phyloP scores from a whole-genome alignment of 371 early-diverging fungal genomes.

The Dinochytrium kinnereticum region DNA sequence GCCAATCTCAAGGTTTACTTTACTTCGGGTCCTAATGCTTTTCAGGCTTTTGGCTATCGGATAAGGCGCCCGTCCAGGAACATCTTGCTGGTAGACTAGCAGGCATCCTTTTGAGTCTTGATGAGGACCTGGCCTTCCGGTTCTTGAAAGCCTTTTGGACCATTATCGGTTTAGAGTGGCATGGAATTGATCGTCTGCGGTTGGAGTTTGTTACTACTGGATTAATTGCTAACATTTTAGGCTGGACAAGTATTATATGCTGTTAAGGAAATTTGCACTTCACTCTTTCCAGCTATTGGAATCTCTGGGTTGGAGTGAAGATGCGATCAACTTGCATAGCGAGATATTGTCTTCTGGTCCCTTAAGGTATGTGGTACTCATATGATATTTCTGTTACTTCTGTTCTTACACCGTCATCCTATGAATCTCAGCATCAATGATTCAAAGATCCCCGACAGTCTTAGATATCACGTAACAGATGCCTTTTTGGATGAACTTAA shows the following conservation, averaged over 20 bases:
- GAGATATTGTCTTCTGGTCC: constrained; percentile 70
- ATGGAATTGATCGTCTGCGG: constrained; percentile 85
- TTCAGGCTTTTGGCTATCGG: constrained; percentile 93
- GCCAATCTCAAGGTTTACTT: constrained; percentile 23
- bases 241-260: constrained; percentile 85
- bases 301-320: constrained; percentile 67
- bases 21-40: not conserved
- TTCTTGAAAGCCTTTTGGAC: constrained; percentile 85
- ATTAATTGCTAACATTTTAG: constrained; percentile 43
- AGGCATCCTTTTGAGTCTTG: constrained; percentile 62
- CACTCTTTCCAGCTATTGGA: constrained; percentile 73
- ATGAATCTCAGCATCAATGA: constrained; percentile 60
- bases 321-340: constrained; percentile 63
- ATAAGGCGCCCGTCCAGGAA: constrained; percentile 91
- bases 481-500: constrained; percentile 82
- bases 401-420: not conserved
- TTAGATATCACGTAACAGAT: constrained; percentile 80
- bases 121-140: constrained; percentile 53
- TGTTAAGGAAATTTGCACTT: constrained; percentile 75
- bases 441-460: constrained; percentile 71
- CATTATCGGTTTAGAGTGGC: constrained; percentile 83
- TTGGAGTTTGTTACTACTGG: constrained; percentile 29
- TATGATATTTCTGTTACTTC: not conserved
- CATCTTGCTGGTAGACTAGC: constrained; percentile 82
- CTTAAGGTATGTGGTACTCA: constrained; percentile 58